Evolutionary conservation across 495 filamentous ascomycete genomes (phyloP).

Genomic region (Tuber microsphaerosporum): DNA sequence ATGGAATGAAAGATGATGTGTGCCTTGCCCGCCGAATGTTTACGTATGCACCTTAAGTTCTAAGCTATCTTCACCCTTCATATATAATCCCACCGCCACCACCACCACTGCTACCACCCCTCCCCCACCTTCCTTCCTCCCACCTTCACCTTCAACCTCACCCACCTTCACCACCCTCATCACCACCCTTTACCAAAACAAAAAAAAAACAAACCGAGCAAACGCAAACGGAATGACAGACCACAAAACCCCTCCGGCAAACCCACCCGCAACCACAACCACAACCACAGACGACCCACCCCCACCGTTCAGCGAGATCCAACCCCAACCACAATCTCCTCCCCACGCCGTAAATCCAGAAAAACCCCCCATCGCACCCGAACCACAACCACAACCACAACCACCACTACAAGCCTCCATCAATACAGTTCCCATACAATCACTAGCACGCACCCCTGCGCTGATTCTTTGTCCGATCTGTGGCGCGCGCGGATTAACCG

Average conservation of each 20-base stretch:
- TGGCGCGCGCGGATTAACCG: constrained; percentile 12
- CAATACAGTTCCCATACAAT: not conserved
- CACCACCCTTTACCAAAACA: not conserved
- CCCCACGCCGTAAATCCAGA: not conserved
- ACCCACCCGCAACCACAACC: not conserved
- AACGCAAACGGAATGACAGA: not conserved
- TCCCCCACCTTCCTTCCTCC: not conserved
- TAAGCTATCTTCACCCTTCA: not conserved
- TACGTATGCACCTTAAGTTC: not conserved
- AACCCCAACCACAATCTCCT: not conserved
- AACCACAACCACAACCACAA: not conserved
- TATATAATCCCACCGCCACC: not conserved
- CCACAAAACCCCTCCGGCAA: not conserved
- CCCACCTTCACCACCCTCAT: not conserved
- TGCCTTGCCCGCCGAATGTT: not conserved
- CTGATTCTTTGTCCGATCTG: constrained; percentile 31
- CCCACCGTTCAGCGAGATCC: not conserved
- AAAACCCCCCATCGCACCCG: not conserved
- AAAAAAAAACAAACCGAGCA: not conserved
- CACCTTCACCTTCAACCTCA: not conserved
- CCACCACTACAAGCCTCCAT: not conserved
- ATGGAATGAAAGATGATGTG: not conserved
- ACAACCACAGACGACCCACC: not conserved
- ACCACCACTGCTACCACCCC: not conserved
- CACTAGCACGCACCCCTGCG: not conserved